These are phyloP conservation scores for Fusarium chaquense DNA, from an alignment of 2,329 filamentous ascomycete species.

Conservation along the genomic window DNA sequence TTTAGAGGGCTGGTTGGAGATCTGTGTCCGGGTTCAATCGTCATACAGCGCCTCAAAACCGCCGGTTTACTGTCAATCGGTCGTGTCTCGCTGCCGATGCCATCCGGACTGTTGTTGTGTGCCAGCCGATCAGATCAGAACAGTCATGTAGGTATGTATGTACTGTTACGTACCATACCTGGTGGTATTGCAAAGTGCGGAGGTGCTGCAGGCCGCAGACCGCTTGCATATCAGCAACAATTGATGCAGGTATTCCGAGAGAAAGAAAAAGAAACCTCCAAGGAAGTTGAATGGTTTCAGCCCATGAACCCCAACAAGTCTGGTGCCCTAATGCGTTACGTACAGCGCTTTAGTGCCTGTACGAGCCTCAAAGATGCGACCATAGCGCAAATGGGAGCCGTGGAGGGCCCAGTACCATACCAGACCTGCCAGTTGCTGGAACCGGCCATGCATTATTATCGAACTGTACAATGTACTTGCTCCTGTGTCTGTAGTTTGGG, in stretches of 20 bases:
- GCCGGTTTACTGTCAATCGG: slow-evolving; percentile 29
- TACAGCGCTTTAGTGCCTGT: slow-evolving; percentile 38
- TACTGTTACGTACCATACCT: slow-evolving; percentile 2
- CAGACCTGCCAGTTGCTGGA: slow-evolving; percentile 42
- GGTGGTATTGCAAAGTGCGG: slow-evolving; percentile 22
- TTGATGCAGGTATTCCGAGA: slow-evolving; percentile 33
- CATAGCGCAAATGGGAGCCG: slow-evolving; percentile 14
- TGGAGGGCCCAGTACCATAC: slow-evolving; percentile 32
- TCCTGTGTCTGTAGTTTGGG: slow-evolving; percentile 6
- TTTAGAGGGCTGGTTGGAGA: slow-evolving; percentile 8
- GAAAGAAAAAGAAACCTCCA: slow-evolving; percentile 16
- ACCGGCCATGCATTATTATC: slow-evolving; percentile 18
- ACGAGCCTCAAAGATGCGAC: slow-evolving; percentile 36
- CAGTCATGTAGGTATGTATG: not conserved
- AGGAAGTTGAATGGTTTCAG: slow-evolving; percentile 37
- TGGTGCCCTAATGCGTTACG: slow-evolving; percentile 39
- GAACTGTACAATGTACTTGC: not conserved
- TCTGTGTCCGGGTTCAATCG: slow-evolving; percentile 15
- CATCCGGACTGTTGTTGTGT: slow-evolving; percentile 16
- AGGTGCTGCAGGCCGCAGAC: slow-evolving; percentile 37
- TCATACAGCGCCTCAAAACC: slow-evolving; percentile 23
- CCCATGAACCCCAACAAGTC: slow-evolving; percentile 39
- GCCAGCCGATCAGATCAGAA: slow-evolving; percentile 22
- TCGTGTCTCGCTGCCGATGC: slow-evolving; percentile 19
- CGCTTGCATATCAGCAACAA: slow-evolving; percentile 43